Evolutionary conservation across 495 filamentous ascomycete species (phyloP).

Genomic region (Elasticomyces elasticus): DNA sequence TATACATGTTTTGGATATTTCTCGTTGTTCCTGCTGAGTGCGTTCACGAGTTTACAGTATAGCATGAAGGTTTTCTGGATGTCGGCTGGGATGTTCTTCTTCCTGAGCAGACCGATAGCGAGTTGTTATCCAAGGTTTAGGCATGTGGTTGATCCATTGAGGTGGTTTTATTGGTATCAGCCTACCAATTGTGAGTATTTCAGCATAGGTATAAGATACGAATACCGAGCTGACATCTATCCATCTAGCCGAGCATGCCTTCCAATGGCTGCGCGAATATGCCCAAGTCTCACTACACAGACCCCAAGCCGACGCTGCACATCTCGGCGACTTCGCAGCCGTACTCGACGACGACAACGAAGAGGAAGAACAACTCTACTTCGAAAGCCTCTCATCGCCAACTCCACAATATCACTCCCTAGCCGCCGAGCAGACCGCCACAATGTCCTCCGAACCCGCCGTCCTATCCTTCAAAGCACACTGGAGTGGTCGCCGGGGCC

Average conservation of each 20-base stretch:
- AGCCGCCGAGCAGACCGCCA: not conserved
- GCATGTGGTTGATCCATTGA: constrained; percentile 22
- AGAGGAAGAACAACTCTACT: constrained; percentile 23
- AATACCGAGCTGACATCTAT: not conserved
- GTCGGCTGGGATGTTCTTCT: constrained; percentile 18
- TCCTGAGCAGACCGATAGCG: constrained; percentile 23
- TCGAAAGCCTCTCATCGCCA: constrained; percentile 3
- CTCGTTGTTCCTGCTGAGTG: constrained; percentile 12
- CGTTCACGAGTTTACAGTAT: constrained; percentile 12
- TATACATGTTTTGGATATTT: constrained; percentile 15
- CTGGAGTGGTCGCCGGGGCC: constrained; percentile 3
- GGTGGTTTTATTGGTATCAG: constrained; percentile 25
- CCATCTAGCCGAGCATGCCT: constrained; percentile 35
- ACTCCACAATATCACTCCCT: not conserved
- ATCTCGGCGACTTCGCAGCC: constrained; percentile 7
- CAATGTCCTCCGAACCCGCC: not conserved
- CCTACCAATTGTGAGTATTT: constrained; percentile 20
- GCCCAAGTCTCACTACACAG: constrained; percentile 25
- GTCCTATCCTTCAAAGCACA: not conserved
- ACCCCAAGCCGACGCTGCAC: not conserved
- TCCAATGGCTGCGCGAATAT: constrained; percentile 31
- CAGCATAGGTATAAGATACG: not conserved
- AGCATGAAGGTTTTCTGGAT: constrained; percentile 21
- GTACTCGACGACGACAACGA: constrained; percentile 9
- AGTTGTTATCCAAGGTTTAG: constrained; percentile 23